phyloP scores from a whole-genome alignment of 2,329 filamentous ascomycete genomes.

The Penicillium sumatraense region DNA sequence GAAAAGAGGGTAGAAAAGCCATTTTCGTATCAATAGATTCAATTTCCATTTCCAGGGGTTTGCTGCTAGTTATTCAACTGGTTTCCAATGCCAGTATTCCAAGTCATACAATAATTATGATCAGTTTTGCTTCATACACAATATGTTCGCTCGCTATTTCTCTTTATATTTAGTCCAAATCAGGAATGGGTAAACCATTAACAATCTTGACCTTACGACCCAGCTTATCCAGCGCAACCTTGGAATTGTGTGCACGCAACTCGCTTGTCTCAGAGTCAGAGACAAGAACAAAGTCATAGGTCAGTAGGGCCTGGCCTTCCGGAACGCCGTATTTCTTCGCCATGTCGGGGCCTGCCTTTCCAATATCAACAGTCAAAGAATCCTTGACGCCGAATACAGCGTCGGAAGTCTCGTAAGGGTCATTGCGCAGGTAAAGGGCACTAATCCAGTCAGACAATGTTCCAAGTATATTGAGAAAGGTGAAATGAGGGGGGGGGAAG shows the following conservation, averaged over 20 bases:
- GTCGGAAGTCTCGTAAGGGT: conserved; percentile 81
- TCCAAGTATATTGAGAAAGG: not conserved
- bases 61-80: not conserved
- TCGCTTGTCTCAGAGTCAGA: conserved; percentile 69
- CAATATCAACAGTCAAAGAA: conserved; percentile 71
- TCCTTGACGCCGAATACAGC: conserved; percentile 88
- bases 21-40: not conserved
- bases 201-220: conserved; percentile 73
- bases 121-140: not conserved
- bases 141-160: not conserved
- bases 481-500: not conserved
- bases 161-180: conserved; percentile 21
- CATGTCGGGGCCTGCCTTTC: conserved; percentile 56
- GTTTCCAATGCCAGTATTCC: not conserved
- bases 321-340: conserved; percentile 67
- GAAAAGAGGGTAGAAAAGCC: too few relatives aligned
- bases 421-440: conserved; percentile 75
- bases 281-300: conserved; percentile 78
- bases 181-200: conserved; percentile 28
- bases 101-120: not conserved
- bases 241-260: conserved; percentile 69
- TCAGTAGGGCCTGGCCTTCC: conserved; percentile 66
- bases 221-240: conserved; percentile 68
- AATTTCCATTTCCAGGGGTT: not conserved
- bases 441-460: conserved; percentile 45